Evolutionary conservation across 805 yeast genomes (phyloP).

Genomic region (Saccharomyces eubayanus): DNA sequence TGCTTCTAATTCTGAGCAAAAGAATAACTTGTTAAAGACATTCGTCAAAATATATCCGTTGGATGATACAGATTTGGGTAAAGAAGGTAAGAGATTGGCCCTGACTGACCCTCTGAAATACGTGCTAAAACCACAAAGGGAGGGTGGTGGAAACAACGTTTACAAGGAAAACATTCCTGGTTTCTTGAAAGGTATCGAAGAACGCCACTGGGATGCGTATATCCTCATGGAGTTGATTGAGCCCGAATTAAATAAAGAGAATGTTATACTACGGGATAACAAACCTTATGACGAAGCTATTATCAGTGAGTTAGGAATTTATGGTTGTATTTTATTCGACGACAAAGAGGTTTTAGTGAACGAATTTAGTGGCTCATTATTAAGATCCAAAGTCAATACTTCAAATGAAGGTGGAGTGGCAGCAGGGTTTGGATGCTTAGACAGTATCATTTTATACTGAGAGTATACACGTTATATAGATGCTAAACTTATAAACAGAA

Average conservation of each 20-base stretch:
- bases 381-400: conserved; percentile 79
- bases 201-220: conserved; percentile 79
- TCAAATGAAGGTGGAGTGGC: conserved; percentile 98
- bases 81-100: conserved; percentile 56
- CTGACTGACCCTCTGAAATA: conserved; percentile 56
- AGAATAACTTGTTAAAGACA: conserved; percentile 37
- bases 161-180: conserved; percentile 79
- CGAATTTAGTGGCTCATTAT: conserved; percentile 70
- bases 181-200: conserved; percentile 51
- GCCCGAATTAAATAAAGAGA: conserved; percentile 54
- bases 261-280: conserved; percentile 63
- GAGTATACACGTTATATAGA: not conserved
- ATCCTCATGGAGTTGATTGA: conserved; percentile 88
- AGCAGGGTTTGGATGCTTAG: conserved; percentile 97
- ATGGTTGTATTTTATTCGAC: conserved; percentile 76
- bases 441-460: conserved; percentile 52
- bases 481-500: not conserved
- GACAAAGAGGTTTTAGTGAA: conserved; percentile 52
- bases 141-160: conserved; percentile 96
- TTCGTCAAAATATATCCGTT: conserved; percentile 85
- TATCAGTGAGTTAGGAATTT: conserved; percentile 84
- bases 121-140: conserved; percentile 95
- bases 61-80: conserved; percentile 60
- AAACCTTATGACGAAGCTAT: conserved; percentile 61
- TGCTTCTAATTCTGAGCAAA: conserved; percentile 25